Base-by-base conservation (phyloP, 768 basidiomycete species). In the Trametes gibbosa region DNA sequence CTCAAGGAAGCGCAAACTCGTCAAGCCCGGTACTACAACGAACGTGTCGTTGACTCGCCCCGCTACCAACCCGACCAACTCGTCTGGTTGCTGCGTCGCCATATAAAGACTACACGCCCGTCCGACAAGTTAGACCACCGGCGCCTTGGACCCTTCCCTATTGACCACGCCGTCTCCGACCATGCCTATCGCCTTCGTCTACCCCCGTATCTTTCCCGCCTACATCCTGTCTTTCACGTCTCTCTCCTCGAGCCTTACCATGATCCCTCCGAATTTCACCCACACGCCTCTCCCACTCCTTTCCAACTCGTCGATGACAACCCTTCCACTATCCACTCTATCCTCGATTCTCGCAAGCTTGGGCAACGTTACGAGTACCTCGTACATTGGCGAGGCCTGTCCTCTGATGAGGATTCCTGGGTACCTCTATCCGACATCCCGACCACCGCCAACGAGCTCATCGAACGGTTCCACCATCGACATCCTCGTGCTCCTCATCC, bases 171-270 rank as follows among this genome's bases (percentile, higher is more conserved):
- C 27, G n/a, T 54, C 53, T 54, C 41, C 46, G 40, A 14, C 24
- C 17, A 21, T 46, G 56, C 73, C 2, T 76, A 72, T 53, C 25
- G 40, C 0, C 71, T 77, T 27, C 25, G 58, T 3, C 69, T 76
- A 13, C 76, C 75, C 10, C 45, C 62, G 1, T 67, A 69, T 23
- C 64, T 78, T 27, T 70, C 70, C 8, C 53, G 58, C 6, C 65
- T 78, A 16, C 73, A 77, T 37, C 75, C 75, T 19, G 73, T 77
- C 10, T 77, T 79, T 66, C 68, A 77, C 58, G 67, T 69, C 24
- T 76, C 72, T 6, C 74, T 75, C 39, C 69, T 71, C 7, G 60
- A 70, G 50, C 63, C 56, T 5, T 62, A 59, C 50, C 47, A 56
- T 5, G 69, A 70, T 43, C 75, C 76, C 25, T 72, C 73, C 9